Evolutionary conservation across 108 stramenopile genomes (phyloP).

Genomic region (Nannochloropsis oceanica): DNA sequence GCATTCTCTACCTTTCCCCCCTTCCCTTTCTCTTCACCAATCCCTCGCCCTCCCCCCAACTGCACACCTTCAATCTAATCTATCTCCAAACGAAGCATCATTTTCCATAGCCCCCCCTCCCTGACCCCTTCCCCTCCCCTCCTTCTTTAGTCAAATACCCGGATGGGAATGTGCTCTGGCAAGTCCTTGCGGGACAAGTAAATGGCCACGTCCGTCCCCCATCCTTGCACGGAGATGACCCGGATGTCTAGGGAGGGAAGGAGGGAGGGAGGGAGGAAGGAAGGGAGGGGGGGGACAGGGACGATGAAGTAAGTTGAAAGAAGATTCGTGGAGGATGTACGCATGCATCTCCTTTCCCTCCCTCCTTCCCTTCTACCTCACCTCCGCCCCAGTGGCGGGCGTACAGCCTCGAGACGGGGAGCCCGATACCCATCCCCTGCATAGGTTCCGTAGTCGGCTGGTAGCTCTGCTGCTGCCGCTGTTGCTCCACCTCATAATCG

Average conservation of each 20-base stretch:
- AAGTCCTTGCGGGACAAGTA: neutral
- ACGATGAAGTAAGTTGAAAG: neutral
- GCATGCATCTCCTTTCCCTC: neutral
- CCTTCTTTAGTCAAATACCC: neutral
- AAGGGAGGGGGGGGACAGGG: neutral
- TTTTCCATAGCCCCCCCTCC: neutral
- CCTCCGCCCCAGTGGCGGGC: constrained; percentile 16
- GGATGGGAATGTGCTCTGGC: neutral
- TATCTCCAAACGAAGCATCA: too few species aligned
- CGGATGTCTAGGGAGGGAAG: neutral
- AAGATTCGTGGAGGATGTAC: neutral
- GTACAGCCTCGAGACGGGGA: constrained; percentile 11
- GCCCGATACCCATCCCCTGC: constrained; percentile 15
- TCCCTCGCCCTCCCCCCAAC: too few species aligned
- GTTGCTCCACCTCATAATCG: constrained; percentile 1
- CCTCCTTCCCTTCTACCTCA: neutral
- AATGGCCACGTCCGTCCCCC: neutral
- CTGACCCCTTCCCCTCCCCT: neutral
- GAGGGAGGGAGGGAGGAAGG: neutral
- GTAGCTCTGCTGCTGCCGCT: neutral
- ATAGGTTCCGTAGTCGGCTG: constrained; percentile 6
- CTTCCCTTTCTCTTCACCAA: too few species aligned
- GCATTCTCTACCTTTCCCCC: too few species aligned
- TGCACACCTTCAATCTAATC: too few species aligned
- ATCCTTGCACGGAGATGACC: neutral